Evolutionary conservation across 345 rosid genomes (phyloP), one percentile per base, ranked within the genome.

Genomic region (Mallotus nudiflorus): DNA sequence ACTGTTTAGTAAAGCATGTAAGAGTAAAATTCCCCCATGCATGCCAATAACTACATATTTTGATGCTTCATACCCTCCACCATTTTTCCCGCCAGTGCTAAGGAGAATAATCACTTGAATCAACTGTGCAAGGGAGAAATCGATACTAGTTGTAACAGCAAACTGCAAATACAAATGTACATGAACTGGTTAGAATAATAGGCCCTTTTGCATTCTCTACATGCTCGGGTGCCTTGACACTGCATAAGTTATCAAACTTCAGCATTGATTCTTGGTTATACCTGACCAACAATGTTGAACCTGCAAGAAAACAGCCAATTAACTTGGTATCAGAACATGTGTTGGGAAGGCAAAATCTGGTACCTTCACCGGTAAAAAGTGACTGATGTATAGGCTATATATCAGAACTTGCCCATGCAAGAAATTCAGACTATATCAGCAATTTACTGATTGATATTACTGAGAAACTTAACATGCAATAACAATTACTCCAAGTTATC

Each of bases 271-370:
- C 39, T 33, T 50, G 59, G 44, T 37, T 64, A 46, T 72, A 88
- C 96, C 96, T 92, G 97, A 73, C 99, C 97, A 64, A 94, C 96
- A 65, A 94, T 91, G 83, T 91, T 94, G 84, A 90, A 94, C 99
- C 98, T 91, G 96, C 78, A 83, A 84, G 66, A 27, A 66, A 69
- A 61, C 37, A 69, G 27, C 42, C 71, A 46, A 51, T 24, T 16
- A 59, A 9, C 24, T 44, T 11, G 9, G 62, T 37, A 76, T 83
- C 52, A 82, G 85, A 71, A 71, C 31, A 66, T n/a, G 48, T 40
- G 2, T 9, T 15, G 51, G 52, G 69, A 67, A 39, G 58, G 40
- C n/a, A 31, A 62, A 63, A 19, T 45, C 56, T n/a, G 25, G 6
- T 46, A 13, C 33, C 12, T 54, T 18, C 51, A 67, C 48, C 11